Evolutionary conservation across 768 basidiomycete genomes (phyloP), one percentile per base, ranked within the genome.

Genomic region (Xerocomus brunneocitrinus): DNA sequence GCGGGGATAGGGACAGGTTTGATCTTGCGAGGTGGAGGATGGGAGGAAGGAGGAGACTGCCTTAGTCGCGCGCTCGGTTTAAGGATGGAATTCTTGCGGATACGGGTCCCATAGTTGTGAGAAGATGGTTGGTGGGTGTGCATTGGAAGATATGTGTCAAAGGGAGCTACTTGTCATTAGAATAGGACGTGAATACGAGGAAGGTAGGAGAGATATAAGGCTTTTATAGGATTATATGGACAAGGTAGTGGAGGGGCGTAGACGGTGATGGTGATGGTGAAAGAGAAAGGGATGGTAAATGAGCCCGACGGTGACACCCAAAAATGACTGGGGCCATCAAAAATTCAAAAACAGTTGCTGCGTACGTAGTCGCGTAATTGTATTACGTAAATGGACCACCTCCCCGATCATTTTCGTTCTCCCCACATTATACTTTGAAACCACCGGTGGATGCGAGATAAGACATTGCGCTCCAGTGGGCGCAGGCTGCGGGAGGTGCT

Each of bases 61-160:
- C 76, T 73, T 27, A 77, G 74, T 56, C 81, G 82, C 49, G 73
- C 62, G 27, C 78, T 74, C 52, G 81, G 83, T 56, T 74, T 79
- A 58, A 83, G 74, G 57, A 73, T 27, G 47, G 79, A 72, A 54
- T 80, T 79, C 42, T 78, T 76, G 55, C 79, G 76, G 34, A 76
- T 80, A 47, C 81, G 72, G 16, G 81, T 83, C 57, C 76, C 76
- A 74, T 84, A 81, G 56, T 70, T 66, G 67, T 52, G 65, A 10
- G 45, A 50, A 7, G 58, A 39, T 28, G 53, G 32, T 34, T 34
- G 36, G 12, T 27, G 40, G 13, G 52, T 55, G 22, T 55, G 57
- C 34, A 64, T 55, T 43, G 42, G 42, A 36, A 42, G 55, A 59
- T 49, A 49, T 47, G 57, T 40, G 48, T 63, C 56, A 60, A 56